phyloP scores from a whole-genome alignment of 1,284 basidiomycete genomes.

The Ganoderma leucocontextum region DNA sequence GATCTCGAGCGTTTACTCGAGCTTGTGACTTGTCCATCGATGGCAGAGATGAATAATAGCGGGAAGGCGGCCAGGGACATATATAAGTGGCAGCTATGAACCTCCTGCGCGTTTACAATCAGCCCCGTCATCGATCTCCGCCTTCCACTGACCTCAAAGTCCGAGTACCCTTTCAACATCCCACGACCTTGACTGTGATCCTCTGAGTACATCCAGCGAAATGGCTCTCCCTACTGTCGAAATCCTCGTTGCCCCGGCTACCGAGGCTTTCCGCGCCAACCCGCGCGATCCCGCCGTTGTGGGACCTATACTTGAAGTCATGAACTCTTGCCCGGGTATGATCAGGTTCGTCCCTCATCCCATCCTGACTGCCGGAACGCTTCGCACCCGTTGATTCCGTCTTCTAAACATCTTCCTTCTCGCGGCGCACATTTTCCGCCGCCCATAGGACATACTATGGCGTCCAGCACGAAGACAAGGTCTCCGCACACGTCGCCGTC shows the following conservation, averaged over 20 bases:
- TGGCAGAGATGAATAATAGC: too few relatives aligned
- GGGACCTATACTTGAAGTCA: constrained; percentile 21
- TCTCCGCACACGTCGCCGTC: constrained; percentile 28
- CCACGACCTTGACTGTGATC: neutral
- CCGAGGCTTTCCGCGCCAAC: constrained; percentile 21
- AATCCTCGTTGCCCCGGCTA: constrained; percentile 18
- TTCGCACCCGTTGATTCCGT: neutral
- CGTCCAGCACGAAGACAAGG: constrained; percentile 32
- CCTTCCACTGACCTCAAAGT: neutral
- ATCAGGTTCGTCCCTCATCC: constrained; percentile 26
- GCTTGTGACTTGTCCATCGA: too few relatives aligned
- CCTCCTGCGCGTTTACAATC: neutral
- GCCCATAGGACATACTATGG: constrained; percentile 30
- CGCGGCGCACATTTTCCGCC: neutral
- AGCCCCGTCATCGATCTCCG: neutral
- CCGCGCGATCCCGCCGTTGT: constrained; percentile 21
- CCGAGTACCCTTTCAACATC: neutral
- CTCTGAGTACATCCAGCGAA: neutral
- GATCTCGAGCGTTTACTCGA: too few relatives aligned
- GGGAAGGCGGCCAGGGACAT: neutral
- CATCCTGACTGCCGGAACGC: neutral
- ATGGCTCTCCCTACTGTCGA: constrained; percentile 33
- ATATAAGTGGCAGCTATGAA: neutral
- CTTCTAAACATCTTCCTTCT: neutral
- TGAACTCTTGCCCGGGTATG: constrained; percentile 30